These are phyloP conservation scores for Tetrahymena thermophila DNA, from an alignment of 73 alveolate species.

Conservation along the genomic window DNA sequence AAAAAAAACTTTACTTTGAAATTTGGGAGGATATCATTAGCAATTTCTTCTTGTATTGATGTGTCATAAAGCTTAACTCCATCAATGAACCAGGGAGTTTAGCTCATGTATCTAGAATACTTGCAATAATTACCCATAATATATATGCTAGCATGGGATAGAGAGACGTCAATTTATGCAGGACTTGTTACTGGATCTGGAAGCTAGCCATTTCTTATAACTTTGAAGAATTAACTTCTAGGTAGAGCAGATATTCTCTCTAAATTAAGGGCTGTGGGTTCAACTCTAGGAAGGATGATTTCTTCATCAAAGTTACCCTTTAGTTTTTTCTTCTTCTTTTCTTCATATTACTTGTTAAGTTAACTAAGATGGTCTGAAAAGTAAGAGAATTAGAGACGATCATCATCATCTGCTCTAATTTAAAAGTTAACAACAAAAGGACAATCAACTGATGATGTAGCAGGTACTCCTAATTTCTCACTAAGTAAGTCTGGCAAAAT, in stretches of 20 bases:
- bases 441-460: neutral
- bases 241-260: slow-evolving; percentile 13
- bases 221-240: neutral
- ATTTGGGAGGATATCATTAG: slow-evolving; percentile 10
- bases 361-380: neutral
- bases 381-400: slow-evolving; percentile 15
- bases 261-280: slow-evolving; percentile 25
- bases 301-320: slow-evolving; percentile 17
- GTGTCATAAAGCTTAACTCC: slow-evolving; percentile 44
- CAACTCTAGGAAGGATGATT: neutral
- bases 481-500: neutral
- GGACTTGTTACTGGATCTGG: neutral
- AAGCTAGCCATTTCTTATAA: neutral
- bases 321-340: slow-evolving; percentile 21
- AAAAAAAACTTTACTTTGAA: slow-evolving; percentile 39
- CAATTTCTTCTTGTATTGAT: slow-evolving; percentile 44
- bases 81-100: slow-evolving; percentile 91
- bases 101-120: slow-evolving; percentile 81
- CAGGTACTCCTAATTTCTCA: slow-evolving; percentile 1
- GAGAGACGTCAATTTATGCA: slow-evolving; percentile 31
- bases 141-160: slow-evolving; percentile 54
- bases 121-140: slow-evolving; percentile 82
- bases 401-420: slow-evolving; percentile 22
- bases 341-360: slow-evolving; percentile 14
- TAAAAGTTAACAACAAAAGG: slow-evolving; percentile 14